Conservation (phyloP, 768 basidiomycete species). For the Boletus tomentosulus region DNA sequence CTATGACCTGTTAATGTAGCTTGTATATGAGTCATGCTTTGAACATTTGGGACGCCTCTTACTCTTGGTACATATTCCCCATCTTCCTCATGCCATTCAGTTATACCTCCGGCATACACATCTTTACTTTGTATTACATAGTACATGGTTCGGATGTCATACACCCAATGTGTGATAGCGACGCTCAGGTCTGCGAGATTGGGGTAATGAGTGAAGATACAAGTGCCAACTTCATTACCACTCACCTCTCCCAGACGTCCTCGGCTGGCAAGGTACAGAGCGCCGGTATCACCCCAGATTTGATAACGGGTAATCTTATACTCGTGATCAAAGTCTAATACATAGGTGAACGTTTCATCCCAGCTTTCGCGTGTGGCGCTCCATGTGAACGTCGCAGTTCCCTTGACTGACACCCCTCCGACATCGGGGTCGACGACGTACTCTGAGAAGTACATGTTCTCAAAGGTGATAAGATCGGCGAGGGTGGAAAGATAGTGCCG, state of each 20-base stretch:
- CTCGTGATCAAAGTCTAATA: conserved; percentile 56
- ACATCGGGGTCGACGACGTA: conserved; percentile 50
- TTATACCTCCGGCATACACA: conserved; percentile 2
- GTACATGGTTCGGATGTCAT: neutral
- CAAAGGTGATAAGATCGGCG: conserved; percentile 42
- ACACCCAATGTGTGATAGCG: no score
- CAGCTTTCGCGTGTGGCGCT: conserved; percentile 47
- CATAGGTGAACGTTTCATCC: conserved; percentile 59
- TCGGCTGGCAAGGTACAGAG: conserved; percentile 54
- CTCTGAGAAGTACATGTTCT: conserved; percentile 50
- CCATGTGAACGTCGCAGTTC: conserved; percentile 56
- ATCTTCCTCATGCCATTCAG: neutral
- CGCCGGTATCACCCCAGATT: conserved; percentile 67
- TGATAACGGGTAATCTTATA: conserved; percentile 56
- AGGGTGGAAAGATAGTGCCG: conserved; percentile 49
- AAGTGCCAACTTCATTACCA: neutral
- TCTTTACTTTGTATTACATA: conserved; percentile 13
- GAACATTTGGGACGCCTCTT: conserved; percentile 8
- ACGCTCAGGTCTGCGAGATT: neutral
- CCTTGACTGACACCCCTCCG: conserved; percentile 52
- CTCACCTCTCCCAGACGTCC: conserved; percentile 36
- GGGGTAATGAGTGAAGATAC: neutral
- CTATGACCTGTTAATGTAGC: conserved; percentile 20
- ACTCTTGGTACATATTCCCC: neutral
- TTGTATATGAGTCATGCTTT: neutral